Base-by-base conservation (phyloP, 1,284 basidiomycete genomes). In the Ustilago xerochloae region DNA sequence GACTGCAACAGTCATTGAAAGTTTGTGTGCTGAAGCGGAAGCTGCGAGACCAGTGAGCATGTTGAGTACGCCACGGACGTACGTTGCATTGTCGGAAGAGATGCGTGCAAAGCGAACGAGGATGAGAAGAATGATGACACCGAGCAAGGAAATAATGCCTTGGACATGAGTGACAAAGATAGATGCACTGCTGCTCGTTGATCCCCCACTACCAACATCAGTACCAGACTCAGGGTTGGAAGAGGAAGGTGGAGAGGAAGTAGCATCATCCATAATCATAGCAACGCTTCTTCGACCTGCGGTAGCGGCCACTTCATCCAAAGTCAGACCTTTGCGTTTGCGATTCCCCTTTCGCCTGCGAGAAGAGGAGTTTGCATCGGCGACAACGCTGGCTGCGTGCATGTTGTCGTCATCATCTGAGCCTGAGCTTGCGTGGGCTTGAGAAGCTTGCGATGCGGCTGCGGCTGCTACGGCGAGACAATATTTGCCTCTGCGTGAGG, bases 41-140 rank as follows among this genome's bases (percentile, higher is more conserved):
- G 70, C 64, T 6, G 70, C 70, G 1, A 73, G 47, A 24, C 70
- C 70, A 13, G 70, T 73, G n/a, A 73, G 58, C 70, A 73, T 73
- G 57, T 73, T 73, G 45, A 73, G 61, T 2, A 61, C 53, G 22
- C 70, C 70, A 3, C 70, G 56, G 12, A 73, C 70, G 35, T 73
- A 73, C 15, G 70, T 68, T 22, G 64, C 60, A 36, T 73, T 73
- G 54, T 63, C 58, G 3, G 50, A 43, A 15, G 64, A 60, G 54
- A 73, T 68, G 12, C 24, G 50, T 2, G 60, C 70, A 18, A 67
- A 67, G 3, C 29, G 33, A 3, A 73, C 70, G 18, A 73, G 53
- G 39, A 73, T 68, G n/a, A 73, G 61, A 28, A 73, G 54, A n/a
- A 73, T 24, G n/a, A 73, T 68, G 20, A 73, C 70, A 15, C 70